phyloP scores from a whole-genome alignment of 2,329 filamentous ascomycete genomes.

The Alternaria dauci region DNA sequence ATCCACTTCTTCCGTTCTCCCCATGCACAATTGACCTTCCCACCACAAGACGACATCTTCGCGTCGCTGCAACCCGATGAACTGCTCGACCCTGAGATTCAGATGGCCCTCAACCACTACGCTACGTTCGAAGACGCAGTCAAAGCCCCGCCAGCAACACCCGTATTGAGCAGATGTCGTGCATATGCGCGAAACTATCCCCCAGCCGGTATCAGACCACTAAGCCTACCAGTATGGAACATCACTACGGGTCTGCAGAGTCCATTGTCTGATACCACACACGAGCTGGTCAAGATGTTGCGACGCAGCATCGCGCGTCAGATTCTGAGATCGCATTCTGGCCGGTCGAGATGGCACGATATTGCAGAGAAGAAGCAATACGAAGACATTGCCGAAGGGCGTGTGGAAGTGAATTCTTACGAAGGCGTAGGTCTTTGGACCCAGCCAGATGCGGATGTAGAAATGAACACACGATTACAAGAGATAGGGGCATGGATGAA shows the following conservation, averaged over 20 bases:
- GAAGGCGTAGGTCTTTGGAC: constrained; percentile 41
- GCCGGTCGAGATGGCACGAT: constrained; percentile 36
- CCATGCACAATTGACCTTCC: constrained; percentile 37
- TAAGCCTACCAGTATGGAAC: constrained; percentile 54
- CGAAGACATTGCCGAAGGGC: constrained; percentile 35
- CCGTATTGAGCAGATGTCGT: constrained; percentile 39
- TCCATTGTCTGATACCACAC: constrained; percentile 51
- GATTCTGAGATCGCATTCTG: constrained; percentile 33
- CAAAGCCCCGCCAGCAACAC: constrained; percentile 23
- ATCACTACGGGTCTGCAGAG: constrained; percentile 52
- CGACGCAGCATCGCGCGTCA: constrained; percentile 52
- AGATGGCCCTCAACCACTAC: constrained; percentile 42
- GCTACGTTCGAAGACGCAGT: constrained; percentile 26
- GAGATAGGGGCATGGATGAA: constrained; percentile 42
- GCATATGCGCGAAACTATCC: constrained; percentile 55
- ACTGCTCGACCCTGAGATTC: constrained; percentile 42
- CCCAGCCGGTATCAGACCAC: constrained; percentile 44
- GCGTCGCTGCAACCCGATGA: constrained; percentile 38
- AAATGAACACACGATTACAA: constrained; percentile 25
- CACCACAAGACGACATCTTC: constrained; percentile 35
- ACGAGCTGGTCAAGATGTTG: constrained; percentile 53
- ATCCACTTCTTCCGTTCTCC: constrained; percentile 61
- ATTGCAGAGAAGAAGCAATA: constrained; percentile 39
- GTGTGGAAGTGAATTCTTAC: constrained; percentile 25
- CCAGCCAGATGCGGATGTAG: constrained; percentile 12